These are phyloP conservation scores for Sporothrix euskadiensis DNA, from an alignment of 2,329 filamentous ascomycete species.

Conservation along the genomic window DNA sequence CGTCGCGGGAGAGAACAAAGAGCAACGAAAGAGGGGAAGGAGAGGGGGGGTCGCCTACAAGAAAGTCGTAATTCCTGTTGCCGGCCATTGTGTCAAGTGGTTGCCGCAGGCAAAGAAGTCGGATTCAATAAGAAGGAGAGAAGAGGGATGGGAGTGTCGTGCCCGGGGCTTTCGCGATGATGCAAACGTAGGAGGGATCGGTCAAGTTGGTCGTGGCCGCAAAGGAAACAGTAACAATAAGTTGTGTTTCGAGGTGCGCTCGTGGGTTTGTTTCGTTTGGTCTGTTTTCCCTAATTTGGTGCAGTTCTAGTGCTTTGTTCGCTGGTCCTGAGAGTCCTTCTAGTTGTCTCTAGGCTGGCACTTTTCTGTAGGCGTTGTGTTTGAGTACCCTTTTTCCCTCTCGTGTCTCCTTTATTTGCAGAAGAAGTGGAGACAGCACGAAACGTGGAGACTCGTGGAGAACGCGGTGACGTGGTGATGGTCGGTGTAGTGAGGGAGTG, in stretches of 20 bases:
- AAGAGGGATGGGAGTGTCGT: background rate
- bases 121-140: background rate
- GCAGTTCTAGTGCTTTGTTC: constrained; percentile 17
- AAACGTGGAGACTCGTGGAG: constrained; percentile 28
- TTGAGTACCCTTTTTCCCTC: background rate
- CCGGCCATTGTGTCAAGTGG: constrained; percentile 69
- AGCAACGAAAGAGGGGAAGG: background rate
- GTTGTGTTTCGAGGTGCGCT: background rate
- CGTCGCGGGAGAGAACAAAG: background rate
- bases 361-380: background rate
- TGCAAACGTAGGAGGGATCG: background rate
- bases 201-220: background rate
- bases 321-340: background rate
- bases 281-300: background rate
- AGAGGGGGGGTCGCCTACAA: constrained; percentile 56
- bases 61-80: constrained; percentile 98
- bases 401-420: constrained; percentile 25
- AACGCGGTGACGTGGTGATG: constrained; percentile 28
- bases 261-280: constrained; percentile 8
- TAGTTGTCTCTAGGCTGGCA: constrained; percentile 7
- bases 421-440: constrained; percentile 23
- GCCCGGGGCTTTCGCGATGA: background rate
- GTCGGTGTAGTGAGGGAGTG: constrained; percentile 15
- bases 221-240: background rate
- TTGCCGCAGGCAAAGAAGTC: constrained; percentile 28